Evolutionary conservation across 2,329 filamentous ascomycete species (phyloP), one percentile per base, ranked within the genome.

Genomic region (Emmonsiellopsis sp.): DNA sequence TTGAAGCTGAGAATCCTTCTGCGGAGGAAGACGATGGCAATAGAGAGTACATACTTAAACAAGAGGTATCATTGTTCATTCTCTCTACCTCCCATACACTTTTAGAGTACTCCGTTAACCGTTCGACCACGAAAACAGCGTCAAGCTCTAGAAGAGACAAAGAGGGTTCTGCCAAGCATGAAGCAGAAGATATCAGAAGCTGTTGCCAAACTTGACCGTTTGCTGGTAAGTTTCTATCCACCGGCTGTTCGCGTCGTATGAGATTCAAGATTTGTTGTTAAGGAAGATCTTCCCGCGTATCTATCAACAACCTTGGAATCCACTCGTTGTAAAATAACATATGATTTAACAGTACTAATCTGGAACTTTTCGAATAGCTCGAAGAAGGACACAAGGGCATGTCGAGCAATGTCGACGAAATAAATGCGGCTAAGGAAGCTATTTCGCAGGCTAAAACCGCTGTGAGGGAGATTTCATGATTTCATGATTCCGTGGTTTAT

Each of bases 141-240:
- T 73, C 80, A 82, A 74, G 91, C 87, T 21, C 75, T 90, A n/a
- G 83, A 90, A 59, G 88, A 98, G 73, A 97, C 93, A 7, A 86
- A 86, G 67, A 86, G 84, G 53, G 82, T 97, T 32, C 86, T 97
- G 62, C 85, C 78, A 2, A 82, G 82, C 1, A 72, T 97, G 59
- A 80, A 80, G 62, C 68, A 81, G 64, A 85, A 88, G 64, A 89
- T 96, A 61, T 72, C 71, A 45, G 82, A 85, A 53, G 85, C 89
- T 1, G 74, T 91, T 42, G 75, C 79, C 54, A 88, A 84, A 65
- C 76, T 96, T 48, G 83, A 94, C 71, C 80, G 86, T 60, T 78
- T 88, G 68, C 75, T 96, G 61, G 87, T 90, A 61, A 74, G 80
- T 81, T 44, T 40, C 21, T n/a, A 8, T 49, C 21, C 21, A 27